These are phyloP conservation scores for Abelmoschus esculentus DNA, from an alignment of 345 rosid species.

Conservation along the genomic window DNA sequence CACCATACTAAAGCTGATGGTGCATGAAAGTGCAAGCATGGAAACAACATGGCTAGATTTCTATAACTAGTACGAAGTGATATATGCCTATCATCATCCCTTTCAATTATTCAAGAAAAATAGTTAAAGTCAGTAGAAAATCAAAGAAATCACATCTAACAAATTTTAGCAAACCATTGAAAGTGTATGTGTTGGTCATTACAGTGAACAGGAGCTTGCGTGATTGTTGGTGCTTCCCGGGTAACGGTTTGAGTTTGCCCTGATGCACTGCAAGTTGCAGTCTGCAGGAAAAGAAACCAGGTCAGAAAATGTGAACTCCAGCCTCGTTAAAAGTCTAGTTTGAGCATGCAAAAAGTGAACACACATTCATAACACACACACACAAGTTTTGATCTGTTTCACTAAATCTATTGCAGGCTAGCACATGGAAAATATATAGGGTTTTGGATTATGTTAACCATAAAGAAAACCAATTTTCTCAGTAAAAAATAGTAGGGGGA, in stretches of 20 bases:
- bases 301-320: neutral
- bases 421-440: neutral
- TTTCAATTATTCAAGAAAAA: neutral
- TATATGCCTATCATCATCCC: neutral
- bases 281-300: slow-evolving; percentile 31
- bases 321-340: neutral
- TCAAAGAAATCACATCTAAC: neutral
- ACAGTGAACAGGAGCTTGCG: slow-evolving; percentile 81
- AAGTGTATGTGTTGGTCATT: slow-evolving; percentile 12
- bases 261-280: slow-evolving; percentile 50
- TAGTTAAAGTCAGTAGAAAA: neutral
- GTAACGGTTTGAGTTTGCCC: slow-evolving; percentile 85
- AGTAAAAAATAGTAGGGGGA: neutral
- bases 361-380: neutral
- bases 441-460: neutral
- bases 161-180: neutral
- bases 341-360: neutral
- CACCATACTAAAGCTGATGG: neutral
- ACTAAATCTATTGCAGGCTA: neutral
- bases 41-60: neutral
- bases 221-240: slow-evolving; percentile 70
- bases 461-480: slow-evolving; percentile 1
- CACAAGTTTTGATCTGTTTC: neutral
- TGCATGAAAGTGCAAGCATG: neutral
- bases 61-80: neutral